A percentile compares a stretch with the other conserved stretches of the same genome.
Conservation (phyloP, 345 rosid genomes). For the Euphorbia peplus region DNA sequence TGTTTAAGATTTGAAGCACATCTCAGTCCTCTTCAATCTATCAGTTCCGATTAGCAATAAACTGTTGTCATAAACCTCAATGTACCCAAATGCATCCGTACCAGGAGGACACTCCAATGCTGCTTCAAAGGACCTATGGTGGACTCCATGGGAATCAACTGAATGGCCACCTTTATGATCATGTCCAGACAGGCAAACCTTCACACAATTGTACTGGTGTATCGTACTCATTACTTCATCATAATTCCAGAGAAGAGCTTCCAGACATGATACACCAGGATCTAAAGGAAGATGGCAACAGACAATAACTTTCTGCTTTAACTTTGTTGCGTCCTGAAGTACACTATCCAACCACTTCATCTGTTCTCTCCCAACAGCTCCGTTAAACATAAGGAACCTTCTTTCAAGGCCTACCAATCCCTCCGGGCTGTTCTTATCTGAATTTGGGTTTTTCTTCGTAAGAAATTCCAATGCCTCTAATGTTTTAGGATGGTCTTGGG, state of each 20-base stretch:
- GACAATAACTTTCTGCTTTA: constrained; percentile 65
- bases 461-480: constrained; percentile 65
- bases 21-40: constrained; percentile 53
- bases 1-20: constrained; percentile 27
- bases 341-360: constrained; percentile 64
- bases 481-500: constrained; percentile 64
- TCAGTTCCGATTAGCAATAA: constrained; percentile 59
- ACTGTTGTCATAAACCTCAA: constrained; percentile 70
- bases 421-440: constrained; percentile 73
- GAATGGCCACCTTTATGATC: constrained; percentile 79
- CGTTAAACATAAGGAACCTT: constrained; percentile 87
- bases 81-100: constrained; percentile 66
- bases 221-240: constrained; percentile 66
- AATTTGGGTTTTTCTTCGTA: constrained; percentile 63
- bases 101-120: constrained; percentile 89
- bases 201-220: constrained; percentile 63
- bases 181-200: constrained; percentile 84
- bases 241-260: constrained; percentile 81
- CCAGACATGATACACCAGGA: constrained; percentile 47
- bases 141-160: constrained; percentile 73
- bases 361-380: constrained; percentile 81
- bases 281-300: constrained; percentile 86
- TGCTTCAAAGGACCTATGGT: constrained; percentile 84
- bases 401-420: constrained; percentile 65
- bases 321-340: constrained; percentile 60